Conservation (phyloP, 345 rosid genomes). For the Boechera divaricarpa region DNA sequence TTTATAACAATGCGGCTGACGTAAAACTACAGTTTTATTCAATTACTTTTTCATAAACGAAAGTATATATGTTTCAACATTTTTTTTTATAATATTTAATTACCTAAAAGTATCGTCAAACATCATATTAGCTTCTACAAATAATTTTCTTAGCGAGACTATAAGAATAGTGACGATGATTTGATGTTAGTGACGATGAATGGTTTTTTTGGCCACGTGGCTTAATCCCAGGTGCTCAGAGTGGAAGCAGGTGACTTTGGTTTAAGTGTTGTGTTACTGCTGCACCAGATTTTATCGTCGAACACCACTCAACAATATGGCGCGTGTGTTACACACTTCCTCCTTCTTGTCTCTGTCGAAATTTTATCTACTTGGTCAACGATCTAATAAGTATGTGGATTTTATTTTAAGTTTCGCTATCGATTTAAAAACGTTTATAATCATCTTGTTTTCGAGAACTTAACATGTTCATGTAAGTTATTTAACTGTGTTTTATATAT, state of each 20-base stretch:
- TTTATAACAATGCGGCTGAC: constrained; percentile 10
- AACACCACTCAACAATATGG: background rate
- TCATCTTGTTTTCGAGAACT: background rate
- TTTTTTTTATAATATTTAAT: no score
- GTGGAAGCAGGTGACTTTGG: constrained; percentile 44
- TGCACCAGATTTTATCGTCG: background rate
- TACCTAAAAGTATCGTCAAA: no score
- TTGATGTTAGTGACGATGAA: constrained; percentile 8
- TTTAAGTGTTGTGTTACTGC: background rate
- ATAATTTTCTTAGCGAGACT: no score
- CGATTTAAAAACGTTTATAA: no score
- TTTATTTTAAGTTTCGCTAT: background rate
- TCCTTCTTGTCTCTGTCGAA: background rate
- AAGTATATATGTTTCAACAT: no score
- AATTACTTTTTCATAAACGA: no score
- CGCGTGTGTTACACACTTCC: constrained; percentile 29
- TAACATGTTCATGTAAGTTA: background rate
- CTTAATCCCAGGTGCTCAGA: constrained; percentile 36
- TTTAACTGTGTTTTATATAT: background rate
- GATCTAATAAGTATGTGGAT: background rate
- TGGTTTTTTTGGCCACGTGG: constrained; percentile 28
- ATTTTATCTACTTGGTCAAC: constrained; percentile 12
- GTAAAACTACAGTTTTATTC: constrained; percentile 13
- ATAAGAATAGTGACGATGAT: background rate
- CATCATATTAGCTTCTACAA: no score